These are phyloP conservation scores for Zoysia matrella DNA, from an alignment of 202 grass and related monocot genomes.

Conservation along the genomic window DNA sequence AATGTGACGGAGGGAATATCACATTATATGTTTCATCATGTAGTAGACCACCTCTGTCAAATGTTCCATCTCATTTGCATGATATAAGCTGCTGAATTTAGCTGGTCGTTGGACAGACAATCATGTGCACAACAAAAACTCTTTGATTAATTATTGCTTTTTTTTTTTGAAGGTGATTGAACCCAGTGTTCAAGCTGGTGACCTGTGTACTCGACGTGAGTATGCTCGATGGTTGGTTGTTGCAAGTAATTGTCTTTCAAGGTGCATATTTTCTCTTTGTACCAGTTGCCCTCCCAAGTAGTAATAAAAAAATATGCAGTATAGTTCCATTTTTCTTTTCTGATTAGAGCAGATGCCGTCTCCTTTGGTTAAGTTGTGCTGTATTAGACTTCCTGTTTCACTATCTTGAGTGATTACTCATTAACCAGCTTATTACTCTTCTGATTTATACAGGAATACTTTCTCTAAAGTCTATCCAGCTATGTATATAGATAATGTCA, in stretches of 20 bases:
- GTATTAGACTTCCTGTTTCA: constrained; percentile 14
- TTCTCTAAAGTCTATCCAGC: constrained; percentile 96
- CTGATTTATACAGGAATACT: constrained; percentile 64
- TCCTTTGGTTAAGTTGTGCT: constrained; percentile 32
- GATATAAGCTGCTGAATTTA: constrained; percentile 16
- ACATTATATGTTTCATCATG: neutral
- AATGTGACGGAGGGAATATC: too few relatives aligned
- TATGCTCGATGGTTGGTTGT: constrained; percentile 95
- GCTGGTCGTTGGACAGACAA: constrained; percentile 23
- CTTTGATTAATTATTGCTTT: constrained; percentile 36
- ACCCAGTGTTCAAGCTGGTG: constrained; percentile 74
- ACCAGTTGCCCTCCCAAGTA: constrained; percentile 26
- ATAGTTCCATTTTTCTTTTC: constrained; percentile 20
- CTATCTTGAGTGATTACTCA: constrained; percentile 26
- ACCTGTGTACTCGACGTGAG: constrained; percentile 88
- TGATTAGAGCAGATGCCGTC: constrained; percentile 2
- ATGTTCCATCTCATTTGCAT: constrained; percentile 34
- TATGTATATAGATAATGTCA: constrained; percentile 93
- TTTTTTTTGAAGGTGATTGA: constrained; percentile 75
- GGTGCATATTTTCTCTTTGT: constrained; percentile 61
- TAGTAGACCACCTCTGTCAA: neutral
- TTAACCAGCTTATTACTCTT: constrained; percentile 35
- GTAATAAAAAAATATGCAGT: constrained; percentile 8
- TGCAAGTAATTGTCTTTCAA: constrained; percentile 84
- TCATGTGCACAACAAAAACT: neutral